Conservation (phyloP, 2,329 filamentous ascomycete genomes). For the Neonectria faginata region DNA sequence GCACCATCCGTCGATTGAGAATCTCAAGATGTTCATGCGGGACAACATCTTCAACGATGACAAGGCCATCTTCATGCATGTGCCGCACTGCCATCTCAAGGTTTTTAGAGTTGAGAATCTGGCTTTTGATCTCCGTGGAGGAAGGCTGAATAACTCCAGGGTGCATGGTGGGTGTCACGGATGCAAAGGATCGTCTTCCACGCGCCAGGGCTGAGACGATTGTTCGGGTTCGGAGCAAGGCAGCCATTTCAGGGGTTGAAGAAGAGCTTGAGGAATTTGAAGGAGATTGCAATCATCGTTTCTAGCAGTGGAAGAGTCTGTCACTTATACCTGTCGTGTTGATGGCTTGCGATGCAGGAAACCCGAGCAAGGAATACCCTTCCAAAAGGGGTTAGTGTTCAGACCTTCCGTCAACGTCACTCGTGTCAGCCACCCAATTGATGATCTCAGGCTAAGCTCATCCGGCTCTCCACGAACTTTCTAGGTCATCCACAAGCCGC, state of each 20-base stretch:
- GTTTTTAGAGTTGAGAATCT: constrained; percentile 58
- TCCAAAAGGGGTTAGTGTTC: constrained; percentile 17
- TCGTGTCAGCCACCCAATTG: not conserved
- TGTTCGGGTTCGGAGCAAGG: constrained; percentile 31
- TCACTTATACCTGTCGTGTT: constrained; percentile 37
- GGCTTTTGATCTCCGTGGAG: constrained; percentile 53
- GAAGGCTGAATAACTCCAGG: constrained; percentile 51
- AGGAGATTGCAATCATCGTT: not conserved
- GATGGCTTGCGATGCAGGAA: constrained; percentile 23
- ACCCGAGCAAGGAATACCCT: constrained; percentile 46
- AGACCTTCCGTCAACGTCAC: not conserved
- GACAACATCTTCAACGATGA: constrained; percentile 66
- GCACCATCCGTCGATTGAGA: constrained; percentile 69
- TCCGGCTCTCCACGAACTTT: constrained; percentile 42
- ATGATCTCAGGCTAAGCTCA: not conserved
- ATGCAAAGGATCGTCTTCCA: constrained; percentile 27
- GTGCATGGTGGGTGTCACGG: constrained; percentile 9
- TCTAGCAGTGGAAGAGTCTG: not conserved
- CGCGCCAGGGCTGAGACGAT: constrained; percentile 19
- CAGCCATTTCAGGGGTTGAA: not conserved
- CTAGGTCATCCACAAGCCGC: constrained; percentile 48
- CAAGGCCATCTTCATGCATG: constrained; percentile 65
- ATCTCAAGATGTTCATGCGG: constrained; percentile 62
- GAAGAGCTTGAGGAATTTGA: not conserved
- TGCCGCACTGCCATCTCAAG: constrained; percentile 66